These are phyloP conservation scores for Vachellia pachyceras DNA, from an alignment of 306 rosid genomes.

Conservation along the genomic window DNA sequence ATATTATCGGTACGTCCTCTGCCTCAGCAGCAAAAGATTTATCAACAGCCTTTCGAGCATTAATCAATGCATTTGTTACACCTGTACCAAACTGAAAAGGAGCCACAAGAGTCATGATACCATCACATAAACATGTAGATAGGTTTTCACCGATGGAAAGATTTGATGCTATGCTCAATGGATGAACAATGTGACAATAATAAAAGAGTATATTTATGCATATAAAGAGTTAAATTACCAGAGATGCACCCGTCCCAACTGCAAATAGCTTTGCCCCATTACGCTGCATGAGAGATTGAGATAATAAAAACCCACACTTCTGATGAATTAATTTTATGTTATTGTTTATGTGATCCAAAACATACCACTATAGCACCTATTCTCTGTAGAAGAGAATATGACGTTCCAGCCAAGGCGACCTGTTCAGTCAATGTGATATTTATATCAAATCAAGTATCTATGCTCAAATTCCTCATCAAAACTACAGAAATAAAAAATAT, in stretches of 20 bases:
- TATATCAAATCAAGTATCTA: background rate
- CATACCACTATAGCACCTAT: conserved; percentile 78
- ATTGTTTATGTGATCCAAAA: conserved; percentile 43
- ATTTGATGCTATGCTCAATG: background rate
- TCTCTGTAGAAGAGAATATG: conserved; percentile 58
- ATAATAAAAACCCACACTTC: conserved; percentile 39
- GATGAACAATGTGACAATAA: conserved; percentile 19
- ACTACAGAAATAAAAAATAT: background rate
- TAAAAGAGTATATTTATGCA: conserved; percentile 10
- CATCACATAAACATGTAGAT: background rate
- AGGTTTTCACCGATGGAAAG: background rate
- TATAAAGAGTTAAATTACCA: conserved; percentile 43
- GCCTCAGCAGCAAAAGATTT: conserved; percentile 73
- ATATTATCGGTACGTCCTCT: conserved; percentile 72
- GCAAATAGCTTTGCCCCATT: conserved; percentile 91
- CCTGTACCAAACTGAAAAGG: conserved; percentile 77
- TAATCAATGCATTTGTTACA: conserved; percentile 81
- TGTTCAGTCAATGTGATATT: conserved; percentile 33
- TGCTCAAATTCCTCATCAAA: conserved; percentile 3
- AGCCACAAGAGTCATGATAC: conserved; percentile 10
- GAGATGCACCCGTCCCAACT: conserved; percentile 81
- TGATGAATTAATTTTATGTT: conserved; percentile 3
- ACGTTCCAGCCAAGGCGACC: conserved; percentile 66
- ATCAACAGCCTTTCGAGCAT: conserved; percentile 64
- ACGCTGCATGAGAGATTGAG: conserved; percentile 65